Evolutionary conservation across 495 filamentous ascomycete genomes (phyloP).

Genomic region (Aspergillus incahuasiensis): DNA sequence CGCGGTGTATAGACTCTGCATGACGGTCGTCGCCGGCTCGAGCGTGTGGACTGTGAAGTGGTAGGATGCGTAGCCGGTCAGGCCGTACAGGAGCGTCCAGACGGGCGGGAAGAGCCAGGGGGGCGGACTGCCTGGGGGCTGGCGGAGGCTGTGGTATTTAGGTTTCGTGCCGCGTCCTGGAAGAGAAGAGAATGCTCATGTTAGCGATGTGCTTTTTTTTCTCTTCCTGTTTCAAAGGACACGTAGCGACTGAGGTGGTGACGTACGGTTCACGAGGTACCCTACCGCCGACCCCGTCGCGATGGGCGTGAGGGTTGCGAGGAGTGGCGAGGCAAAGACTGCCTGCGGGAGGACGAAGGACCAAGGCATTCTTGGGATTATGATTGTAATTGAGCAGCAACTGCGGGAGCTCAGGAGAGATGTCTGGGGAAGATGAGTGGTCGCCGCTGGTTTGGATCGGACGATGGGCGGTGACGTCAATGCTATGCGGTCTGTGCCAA

Average conservation of each 20-base stretch:
- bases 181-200: no score
- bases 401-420: background rate
- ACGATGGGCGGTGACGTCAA: no score
- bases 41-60: conserved; percentile 50
- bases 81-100: conserved; percentile 81
- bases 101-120: conserved; percentile 74
- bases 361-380: conserved; percentile 30
- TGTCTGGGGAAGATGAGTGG: no score
- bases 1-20: conserved; percentile 67
- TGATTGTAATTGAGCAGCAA: no score
- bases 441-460: no score
- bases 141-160: conserved; percentile 62
- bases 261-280: conserved; percentile 33
- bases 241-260: background rate
- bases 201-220: conserved; percentile 1
- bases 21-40: conserved; percentile 17
- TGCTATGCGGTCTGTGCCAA: no score
- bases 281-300: conserved; percentile 27
- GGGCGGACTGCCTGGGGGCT: conserved; percentile 78
- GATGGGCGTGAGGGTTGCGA: conserved; percentile 33
- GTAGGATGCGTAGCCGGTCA: conserved; percentile 87
- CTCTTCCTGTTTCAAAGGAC: background rate
- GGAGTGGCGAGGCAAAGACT: conserved; percentile 31
- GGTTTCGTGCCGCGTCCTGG: conserved; percentile 51
- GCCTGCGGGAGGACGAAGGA: conserved; percentile 32